Evolutionary conservation across 441 rosid genomes (phyloP).

Genomic region (Geranium incanum): DNA sequence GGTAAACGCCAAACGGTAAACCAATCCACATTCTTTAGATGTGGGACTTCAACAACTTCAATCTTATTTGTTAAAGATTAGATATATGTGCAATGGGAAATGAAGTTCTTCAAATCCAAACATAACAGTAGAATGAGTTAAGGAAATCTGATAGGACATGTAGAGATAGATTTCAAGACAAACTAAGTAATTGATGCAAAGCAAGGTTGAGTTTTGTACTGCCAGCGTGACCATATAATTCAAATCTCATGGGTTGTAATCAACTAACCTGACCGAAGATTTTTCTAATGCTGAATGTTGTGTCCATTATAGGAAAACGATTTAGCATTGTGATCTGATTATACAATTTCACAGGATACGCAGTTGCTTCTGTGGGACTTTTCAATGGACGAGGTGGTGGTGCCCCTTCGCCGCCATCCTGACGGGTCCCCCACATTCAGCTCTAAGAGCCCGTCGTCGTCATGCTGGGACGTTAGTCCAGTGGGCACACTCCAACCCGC

Average conservation of each 20-base stretch:
- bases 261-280: too few species aligned
- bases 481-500: conserved; percentile 6
- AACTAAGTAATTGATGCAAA: background rate
- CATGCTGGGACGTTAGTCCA: background rate
- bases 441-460: background rate
- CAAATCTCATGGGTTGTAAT: too few species aligned
- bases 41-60: too few species aligned
- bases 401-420: conserved; percentile 8
- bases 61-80: too few species aligned
- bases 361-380: conserved; percentile 6
- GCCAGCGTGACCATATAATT: background rate
- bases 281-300: background rate
- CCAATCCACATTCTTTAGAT: too few species aligned
- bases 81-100: too few species aligned
- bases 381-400: background rate
- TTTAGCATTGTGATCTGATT: background rate
- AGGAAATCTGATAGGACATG: background rate
- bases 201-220: background rate
- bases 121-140: background rate
- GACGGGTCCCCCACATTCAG: conserved; percentile 5
- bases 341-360: background rate
- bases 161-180: background rate
- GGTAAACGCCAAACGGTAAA: too few species aligned
- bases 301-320: background rate
- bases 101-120: background rate